Percentiles rank a stretch among this genome's conserved stretches.
These are phyloP conservation scores for Ceratocystis eucalypticola DNA, from an alignment of 2,329 filamentous ascomycete genomes.

Conservation along the genomic window DNA sequence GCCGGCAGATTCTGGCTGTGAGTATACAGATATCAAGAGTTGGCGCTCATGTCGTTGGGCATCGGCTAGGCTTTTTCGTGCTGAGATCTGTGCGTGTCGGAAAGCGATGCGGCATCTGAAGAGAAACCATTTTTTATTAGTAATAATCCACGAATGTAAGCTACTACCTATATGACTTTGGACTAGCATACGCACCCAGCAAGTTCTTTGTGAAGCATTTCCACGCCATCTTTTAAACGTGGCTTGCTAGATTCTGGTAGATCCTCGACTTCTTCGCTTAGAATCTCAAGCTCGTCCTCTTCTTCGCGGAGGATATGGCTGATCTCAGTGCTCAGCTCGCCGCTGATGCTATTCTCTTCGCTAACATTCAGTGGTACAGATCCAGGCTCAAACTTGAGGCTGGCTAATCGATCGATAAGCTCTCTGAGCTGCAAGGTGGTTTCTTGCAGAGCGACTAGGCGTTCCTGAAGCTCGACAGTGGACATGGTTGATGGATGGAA, in stretches of 20 bases:
- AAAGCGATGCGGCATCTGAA: conserved; percentile 50
- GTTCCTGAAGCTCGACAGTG: conserved; percentile 48
- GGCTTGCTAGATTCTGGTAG: conserved; percentile 38
- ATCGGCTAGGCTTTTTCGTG: conserved; percentile 58
- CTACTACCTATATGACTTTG: neutral
- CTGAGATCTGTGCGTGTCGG: conserved; percentile 66
- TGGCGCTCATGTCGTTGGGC: conserved; percentile 67
- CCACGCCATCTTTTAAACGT: conserved; percentile 51
- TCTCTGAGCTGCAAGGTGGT: conserved; percentile 44
- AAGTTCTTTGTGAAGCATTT: conserved; percentile 56
- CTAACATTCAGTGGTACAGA: conserved; percentile 38
- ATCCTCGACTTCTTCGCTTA: conserved; percentile 66
- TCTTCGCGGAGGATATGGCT: conserved; percentile 61
- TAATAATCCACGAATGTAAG: neutral
- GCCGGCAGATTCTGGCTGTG: conserved; percentile 29
- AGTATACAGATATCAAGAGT: conserved; percentile 55
- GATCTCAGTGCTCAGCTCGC: conserved; percentile 71
- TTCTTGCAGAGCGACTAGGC: conserved; percentile 46
- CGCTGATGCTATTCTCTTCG: conserved; percentile 41
- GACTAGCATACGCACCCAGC: conserved; percentile 40
- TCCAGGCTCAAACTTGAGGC: conserved; percentile 45
- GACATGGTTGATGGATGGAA: conserved; percentile 31
- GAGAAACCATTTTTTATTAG: conserved; percentile 17
- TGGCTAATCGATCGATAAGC: conserved; percentile 46
- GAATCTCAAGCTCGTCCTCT: conserved; percentile 69